A percentile compares a stretch with the other conserved stretches of the same genome.
Conservation (phyloP, 805 yeast genomes). For the Candida gorgasii region DNA sequence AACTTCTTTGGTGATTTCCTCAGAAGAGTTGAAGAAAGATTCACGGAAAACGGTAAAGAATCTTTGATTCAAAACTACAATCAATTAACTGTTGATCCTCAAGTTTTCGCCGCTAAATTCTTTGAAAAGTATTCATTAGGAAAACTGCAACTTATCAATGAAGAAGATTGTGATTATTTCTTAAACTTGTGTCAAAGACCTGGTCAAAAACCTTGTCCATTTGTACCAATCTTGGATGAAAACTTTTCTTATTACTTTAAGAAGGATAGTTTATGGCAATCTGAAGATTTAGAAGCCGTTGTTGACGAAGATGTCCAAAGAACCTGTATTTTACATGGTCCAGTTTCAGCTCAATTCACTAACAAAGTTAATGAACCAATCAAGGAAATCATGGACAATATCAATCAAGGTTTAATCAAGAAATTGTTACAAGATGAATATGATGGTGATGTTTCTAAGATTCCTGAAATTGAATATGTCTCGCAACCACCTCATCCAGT, state of each 20-base stretch:
- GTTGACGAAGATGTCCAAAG: slow-evolving; percentile 95
- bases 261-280: slow-evolving; percentile 99
- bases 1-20: slow-evolving; percentile 83
- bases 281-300: slow-evolving; percentile 94
- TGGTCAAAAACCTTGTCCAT: slow-evolving; percentile 94
- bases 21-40: slow-evolving; percentile 97
- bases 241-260: slow-evolving; percentile 95
- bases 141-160: slow-evolving; percentile 78
- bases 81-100: slow-evolving; percentile 66
- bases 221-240: slow-evolving; percentile 92
- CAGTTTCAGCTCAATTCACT: slow-evolving; percentile 95
- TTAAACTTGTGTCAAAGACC: slow-evolving; percentile 81
- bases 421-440: slow-evolving; percentile 69
- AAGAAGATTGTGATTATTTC: slow-evolving; percentile 94
- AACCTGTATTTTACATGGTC: slow-evolving; percentile 98
- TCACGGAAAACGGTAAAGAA: slow-evolving; percentile 45
- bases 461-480: slow-evolving; percentile 90
- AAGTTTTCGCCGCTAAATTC: slow-evolving; percentile 55
- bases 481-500: slow-evolving; percentile 52
- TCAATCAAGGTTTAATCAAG: slow-evolving; percentile 87
- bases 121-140: slow-evolving; percentile 73
- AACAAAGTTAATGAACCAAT: slow-evolving; percentile 89
- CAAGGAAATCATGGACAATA: slow-evolving; percentile 80
- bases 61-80: slow-evolving; percentile 76
- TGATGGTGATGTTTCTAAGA: slow-evolving; percentile 62